Conservation (phyloP, 2,329 filamentous ascomycete genomes). For the Sphaerulina musiva region DNA sequence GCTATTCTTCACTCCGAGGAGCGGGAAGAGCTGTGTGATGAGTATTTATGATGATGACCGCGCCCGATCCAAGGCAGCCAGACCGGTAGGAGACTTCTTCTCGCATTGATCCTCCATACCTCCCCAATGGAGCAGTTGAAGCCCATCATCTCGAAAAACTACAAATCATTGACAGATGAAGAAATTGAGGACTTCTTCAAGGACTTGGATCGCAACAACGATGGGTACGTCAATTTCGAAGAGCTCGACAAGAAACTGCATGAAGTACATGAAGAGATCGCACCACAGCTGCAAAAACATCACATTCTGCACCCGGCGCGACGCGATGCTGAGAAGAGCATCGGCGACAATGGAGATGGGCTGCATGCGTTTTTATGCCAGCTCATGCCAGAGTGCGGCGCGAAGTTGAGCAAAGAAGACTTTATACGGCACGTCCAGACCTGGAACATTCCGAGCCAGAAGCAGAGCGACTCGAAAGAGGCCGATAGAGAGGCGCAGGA, state of each 20-base stretch:
- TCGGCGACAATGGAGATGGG: conserved; percentile 25
- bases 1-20: conserved; percentile 7
- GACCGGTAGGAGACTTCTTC: background rate
- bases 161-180: conserved; percentile 36
- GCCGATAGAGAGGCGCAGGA: conserved; percentile 44
- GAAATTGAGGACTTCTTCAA: conserved; percentile 50
- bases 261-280: conserved; percentile 47
- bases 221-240: conserved; percentile 48
- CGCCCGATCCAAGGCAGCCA: too few relatives aligned
- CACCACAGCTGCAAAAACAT: conserved; percentile 43
- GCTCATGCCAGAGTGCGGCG: conserved; percentile 40
- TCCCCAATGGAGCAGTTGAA: conserved; percentile 11
- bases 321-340: conserved; percentile 26
- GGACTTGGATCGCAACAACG: conserved; percentile 47
- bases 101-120: background rate
- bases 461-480: conserved; percentile 49
- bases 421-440: conserved; percentile 54
- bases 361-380: conserved; percentile 49
- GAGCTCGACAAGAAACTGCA: conserved; percentile 51
- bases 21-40: background rate
- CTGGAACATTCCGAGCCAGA: conserved; percentile 52
- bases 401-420: conserved; percentile 42
- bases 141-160: conserved; percentile 14
- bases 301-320: conserved; percentile 37
- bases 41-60: conserved; percentile 4